These are phyloP conservation scores for Carex sylvatica DNA, from an alignment of 202 grass and related monocot genomes.

Conservation along the genomic window DNA sequence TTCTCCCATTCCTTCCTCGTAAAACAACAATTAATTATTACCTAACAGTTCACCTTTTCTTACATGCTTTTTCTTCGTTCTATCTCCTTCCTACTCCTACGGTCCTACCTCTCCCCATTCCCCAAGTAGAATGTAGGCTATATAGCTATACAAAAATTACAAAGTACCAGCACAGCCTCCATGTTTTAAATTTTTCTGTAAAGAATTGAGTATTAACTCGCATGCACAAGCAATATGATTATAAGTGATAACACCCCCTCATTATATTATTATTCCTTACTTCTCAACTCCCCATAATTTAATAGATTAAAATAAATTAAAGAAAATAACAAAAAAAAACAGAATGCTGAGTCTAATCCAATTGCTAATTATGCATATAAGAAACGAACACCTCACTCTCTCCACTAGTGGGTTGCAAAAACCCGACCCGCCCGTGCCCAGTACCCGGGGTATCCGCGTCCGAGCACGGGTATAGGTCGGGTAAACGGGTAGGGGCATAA, in stretches of 20 bases:
- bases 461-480: no score
- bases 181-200: neutral
- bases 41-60: neutral
- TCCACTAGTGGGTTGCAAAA: no score
- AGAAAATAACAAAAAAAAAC: no score
- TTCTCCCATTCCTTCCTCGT: constrained; percentile 5
- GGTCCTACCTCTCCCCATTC: neutral
- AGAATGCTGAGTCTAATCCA: no score
- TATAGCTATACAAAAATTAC: neutral
- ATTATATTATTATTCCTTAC: neutral
- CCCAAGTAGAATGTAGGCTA: constrained; percentile 17
- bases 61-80: neutral
- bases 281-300: neutral
- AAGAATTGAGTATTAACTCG: neutral
- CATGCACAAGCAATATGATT: constrained; percentile 23
- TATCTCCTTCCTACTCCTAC: neutral
- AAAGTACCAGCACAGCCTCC: neutral
- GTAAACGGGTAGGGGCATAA: no score
- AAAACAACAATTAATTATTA: constrained; percentile 25
- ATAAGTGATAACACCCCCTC: neutral
- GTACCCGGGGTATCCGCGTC: no score
- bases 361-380: no score
- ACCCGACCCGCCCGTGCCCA: no score
- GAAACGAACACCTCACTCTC: no score
- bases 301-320: neutral